Percentiles rank a stretch among this genome's conserved stretches.
These are phyloP conservation scores for Cytospora chrysosperma DNA, from an alignment of 2,329 filamentous ascomycete species.

Conservation along the genomic window DNA sequence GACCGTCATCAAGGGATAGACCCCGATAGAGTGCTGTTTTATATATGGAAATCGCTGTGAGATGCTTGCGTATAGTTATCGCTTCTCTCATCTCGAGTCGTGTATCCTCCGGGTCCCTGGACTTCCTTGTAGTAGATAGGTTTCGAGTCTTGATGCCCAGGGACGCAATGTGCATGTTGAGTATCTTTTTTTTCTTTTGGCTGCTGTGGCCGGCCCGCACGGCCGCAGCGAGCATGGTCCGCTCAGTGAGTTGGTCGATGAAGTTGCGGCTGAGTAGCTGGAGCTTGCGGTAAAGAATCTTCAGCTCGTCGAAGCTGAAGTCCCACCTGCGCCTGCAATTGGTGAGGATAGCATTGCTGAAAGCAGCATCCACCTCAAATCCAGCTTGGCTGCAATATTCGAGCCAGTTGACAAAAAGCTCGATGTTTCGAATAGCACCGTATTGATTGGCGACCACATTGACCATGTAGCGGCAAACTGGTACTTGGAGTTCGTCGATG, in stretches of 20 bases:
- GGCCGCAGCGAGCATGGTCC: constrained; percentile 17
- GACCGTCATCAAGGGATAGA: constrained; percentile 40
- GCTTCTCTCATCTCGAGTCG: constrained; percentile 22
- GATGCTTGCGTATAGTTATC: constrained; percentile 8
- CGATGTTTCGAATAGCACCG: constrained; percentile 38
- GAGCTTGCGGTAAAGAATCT: constrained; percentile 36
- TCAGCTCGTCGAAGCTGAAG: constrained; percentile 37
- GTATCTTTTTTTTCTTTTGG: constrained; percentile 3
- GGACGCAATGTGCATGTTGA: constrained; percentile 12
- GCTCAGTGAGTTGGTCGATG: constrained; percentile 40
- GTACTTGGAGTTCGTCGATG: constrained; percentile 36
- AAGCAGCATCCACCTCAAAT: constrained; percentile 37
- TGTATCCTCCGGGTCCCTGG: constrained; percentile 1
- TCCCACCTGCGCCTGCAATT: constrained; percentile 40
- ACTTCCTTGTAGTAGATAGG: background rate
- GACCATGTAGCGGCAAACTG: constrained; percentile 38
- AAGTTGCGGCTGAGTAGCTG: constrained; percentile 33
- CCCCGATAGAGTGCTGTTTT: constrained; percentile 35
- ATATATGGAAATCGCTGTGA: constrained; percentile 36
- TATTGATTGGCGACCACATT: constrained; percentile 45
- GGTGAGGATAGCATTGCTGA: constrained; percentile 41
- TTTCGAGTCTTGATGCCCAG: constrained; percentile 7
- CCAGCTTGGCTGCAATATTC: constrained; percentile 37
- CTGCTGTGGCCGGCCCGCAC: constrained; percentile 8
- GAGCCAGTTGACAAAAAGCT: constrained; percentile 42